These are phyloP conservation scores for Polyporus arcularius DNA, from an alignment of 768 basidiomycete species.

Conservation along the genomic window DNA sequence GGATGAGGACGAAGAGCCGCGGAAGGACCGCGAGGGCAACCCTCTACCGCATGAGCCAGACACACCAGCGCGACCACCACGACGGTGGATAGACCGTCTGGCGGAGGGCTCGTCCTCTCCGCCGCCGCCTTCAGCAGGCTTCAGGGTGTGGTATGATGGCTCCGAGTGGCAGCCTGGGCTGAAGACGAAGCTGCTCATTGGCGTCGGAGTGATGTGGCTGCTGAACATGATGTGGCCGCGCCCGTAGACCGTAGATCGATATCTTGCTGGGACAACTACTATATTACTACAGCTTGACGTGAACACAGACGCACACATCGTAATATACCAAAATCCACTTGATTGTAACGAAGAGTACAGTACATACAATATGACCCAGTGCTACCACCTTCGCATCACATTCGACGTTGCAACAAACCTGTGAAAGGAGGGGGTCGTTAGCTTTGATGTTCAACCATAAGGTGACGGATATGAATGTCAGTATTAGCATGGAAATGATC, in stretches of 20 bases:
- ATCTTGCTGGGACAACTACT: neutral
- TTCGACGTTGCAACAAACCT: neutral
- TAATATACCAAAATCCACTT: conserved; percentile 19
- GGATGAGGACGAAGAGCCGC: conserved; percentile 5
- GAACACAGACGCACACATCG: conserved; percentile 4
- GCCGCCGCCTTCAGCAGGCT: conserved; percentile 23
- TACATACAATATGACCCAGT: conserved; percentile 1
- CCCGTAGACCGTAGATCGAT: conserved; percentile 6
- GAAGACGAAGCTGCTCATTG: conserved; percentile 43
- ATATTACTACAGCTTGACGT: neutral
- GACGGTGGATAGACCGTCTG: conserved; percentile 54
- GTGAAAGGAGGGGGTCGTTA: conserved; percentile 2
- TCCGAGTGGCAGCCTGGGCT: conserved; percentile 41
- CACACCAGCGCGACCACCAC: conserved; percentile 38
- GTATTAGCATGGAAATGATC: conserved; percentile 89
- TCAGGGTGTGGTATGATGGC: conserved; percentile 34
- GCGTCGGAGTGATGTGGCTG: conserved; percentile 58
- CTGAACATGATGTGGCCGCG: conserved; percentile 62
- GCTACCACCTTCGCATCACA: neutral
- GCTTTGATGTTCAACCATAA: conserved; percentile 1
- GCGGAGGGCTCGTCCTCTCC: conserved; percentile 33
- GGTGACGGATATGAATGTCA: conserved; percentile 43
- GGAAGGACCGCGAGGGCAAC: conserved; percentile 33
- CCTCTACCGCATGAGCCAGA: conserved; percentile 38
- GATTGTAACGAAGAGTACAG: conserved; percentile 22